phyloP scores from a whole-genome alignment of 2,329 filamentous ascomycete species.

The Davidsoniella australis region DNA sequence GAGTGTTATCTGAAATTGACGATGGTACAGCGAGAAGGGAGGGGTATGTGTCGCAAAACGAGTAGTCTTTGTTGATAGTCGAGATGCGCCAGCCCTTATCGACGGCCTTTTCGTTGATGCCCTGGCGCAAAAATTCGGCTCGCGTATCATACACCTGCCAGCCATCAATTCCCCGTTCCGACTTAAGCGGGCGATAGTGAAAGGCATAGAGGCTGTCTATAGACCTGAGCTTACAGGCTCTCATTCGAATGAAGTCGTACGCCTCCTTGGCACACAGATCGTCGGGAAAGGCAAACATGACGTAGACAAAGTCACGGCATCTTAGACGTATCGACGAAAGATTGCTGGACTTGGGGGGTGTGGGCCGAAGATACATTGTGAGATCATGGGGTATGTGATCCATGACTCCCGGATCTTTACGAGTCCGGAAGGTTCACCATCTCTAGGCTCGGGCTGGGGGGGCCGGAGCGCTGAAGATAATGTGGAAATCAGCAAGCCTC shows the following conservation, averaged over 20 bases:
- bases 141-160: conserved; percentile 76
- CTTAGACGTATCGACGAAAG: conserved; percentile 72
- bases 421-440: conserved; percentile 14
- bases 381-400: conserved; percentile 89
- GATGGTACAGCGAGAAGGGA: conserved; percentile 68
- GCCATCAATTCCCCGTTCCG: conserved; percentile 59
- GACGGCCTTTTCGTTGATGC: conserved; percentile 63
- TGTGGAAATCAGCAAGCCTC: conserved; percentile 46
- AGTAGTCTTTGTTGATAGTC: conserved; percentile 75
- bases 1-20: conserved; percentile 85
- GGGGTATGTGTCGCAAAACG: conserved; percentile 86
- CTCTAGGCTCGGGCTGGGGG: conserved; percentile 19
- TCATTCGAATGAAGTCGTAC: conserved; percentile 67
- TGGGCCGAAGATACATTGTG: conserved; percentile 58
- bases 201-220: conserved; percentile 90
- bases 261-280: conserved; percentile 63
- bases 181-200: conserved; percentile 55
- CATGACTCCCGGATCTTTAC: conserved; percentile 50
- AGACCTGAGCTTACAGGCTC: conserved; percentile 65
- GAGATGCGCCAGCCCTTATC: conserved; percentile 79
- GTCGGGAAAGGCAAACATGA: conserved; percentile 72
- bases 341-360: conserved; percentile 49
- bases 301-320: conserved; percentile 84
- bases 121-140: conserved; percentile 73
- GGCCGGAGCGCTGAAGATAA: conserved; percentile 32